phyloP scores from a whole-genome alignment of 257 asterid genomes.

The Solanum commersonii region DNA sequence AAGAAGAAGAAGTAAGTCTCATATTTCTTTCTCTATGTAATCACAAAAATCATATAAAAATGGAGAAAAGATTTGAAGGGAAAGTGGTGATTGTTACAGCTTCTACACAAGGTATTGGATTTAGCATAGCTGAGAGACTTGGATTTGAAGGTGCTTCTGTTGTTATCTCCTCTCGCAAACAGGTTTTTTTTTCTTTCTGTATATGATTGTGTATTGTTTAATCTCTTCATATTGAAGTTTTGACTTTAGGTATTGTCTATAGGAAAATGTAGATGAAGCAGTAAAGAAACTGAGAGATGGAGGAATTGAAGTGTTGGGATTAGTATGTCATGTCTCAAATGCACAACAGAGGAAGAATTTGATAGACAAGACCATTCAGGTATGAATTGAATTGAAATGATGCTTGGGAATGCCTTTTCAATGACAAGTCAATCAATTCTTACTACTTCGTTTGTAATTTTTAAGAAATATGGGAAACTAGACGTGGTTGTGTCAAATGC shows the following conservation, averaged over 20 bases:
- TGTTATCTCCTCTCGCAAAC: conserved; percentile 89
- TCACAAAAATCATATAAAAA: too few species aligned
- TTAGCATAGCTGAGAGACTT: conserved; percentile 73
- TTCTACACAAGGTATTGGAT: conserved; percentile 10
- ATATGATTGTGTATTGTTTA: background rate
- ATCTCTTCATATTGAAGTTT: background rate
- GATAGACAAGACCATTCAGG: conserved; percentile 64
- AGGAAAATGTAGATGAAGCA: conserved; percentile 88
- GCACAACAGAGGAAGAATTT: conserved; percentile 71
- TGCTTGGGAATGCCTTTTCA: background rate
- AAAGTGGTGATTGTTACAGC: too few species aligned
- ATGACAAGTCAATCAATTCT: background rate
- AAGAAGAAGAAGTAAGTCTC: too few species aligned
- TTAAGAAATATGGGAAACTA: conserved; percentile 79
- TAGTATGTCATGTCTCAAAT: conserved; percentile 84
- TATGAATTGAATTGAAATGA: background rate
- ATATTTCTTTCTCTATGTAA: too few species aligned
- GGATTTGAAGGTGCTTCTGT: conserved; percentile 93
- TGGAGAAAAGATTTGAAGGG: too few species aligned
- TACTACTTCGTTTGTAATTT: background rate
- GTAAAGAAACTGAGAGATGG: conserved; percentile 46
- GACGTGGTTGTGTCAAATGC: conserved; percentile 88
- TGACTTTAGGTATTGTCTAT: background rate
- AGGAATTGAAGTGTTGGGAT: conserved; percentile 66
- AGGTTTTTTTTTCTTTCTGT: conserved; percentile 17